Percentiles rank a stretch among this genome's conserved stretches.
Conservation (phyloP, 2,329 filamentous ascomycete genomes). For the Septoria linicola region DNA sequence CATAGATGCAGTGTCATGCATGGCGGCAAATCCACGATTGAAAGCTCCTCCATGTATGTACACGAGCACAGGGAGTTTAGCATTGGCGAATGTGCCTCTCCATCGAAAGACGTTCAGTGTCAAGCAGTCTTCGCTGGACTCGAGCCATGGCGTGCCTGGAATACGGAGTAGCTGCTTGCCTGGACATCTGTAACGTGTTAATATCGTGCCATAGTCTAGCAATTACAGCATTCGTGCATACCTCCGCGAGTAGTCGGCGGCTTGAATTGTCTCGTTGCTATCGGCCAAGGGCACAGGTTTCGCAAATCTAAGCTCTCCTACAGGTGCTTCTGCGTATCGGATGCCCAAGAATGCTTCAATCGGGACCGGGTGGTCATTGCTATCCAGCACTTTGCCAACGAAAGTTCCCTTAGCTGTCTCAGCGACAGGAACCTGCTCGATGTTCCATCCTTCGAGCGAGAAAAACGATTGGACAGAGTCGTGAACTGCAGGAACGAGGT, state of each 20-base stretch:
- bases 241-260: constrained; percentile 33
- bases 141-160: constrained; percentile 27
- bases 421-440: constrained; percentile 21
- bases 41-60: constrained; percentile 66
- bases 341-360: constrained; percentile 45
- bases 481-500: constrained; percentile 22
- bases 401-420: constrained; percentile 26
- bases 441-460: constrained; percentile 20
- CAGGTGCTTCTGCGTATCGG: constrained; percentile 44
- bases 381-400: constrained; percentile 25
- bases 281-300: constrained; percentile 44
- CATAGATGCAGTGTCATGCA: constrained; percentile 55
- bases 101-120: constrained; percentile 60
- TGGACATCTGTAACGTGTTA: constrained; percentile 27
- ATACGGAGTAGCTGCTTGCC: constrained; percentile 31
- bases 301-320: constrained; percentile 56
- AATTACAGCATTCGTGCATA: constrained; percentile 6
- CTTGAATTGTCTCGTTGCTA: constrained; percentile 37
- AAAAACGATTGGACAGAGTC: constrained; percentile 26
- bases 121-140: constrained; percentile 55
- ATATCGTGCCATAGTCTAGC: constrained; percentile 27
- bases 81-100: constrained; percentile 35
- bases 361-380: constrained; percentile 25
- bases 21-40: constrained; percentile 48
- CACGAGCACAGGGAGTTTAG: constrained; percentile 55